phyloP scores from a whole-genome alignment of 164 flowering plant species.

The Vitis amurensis region DNA sequence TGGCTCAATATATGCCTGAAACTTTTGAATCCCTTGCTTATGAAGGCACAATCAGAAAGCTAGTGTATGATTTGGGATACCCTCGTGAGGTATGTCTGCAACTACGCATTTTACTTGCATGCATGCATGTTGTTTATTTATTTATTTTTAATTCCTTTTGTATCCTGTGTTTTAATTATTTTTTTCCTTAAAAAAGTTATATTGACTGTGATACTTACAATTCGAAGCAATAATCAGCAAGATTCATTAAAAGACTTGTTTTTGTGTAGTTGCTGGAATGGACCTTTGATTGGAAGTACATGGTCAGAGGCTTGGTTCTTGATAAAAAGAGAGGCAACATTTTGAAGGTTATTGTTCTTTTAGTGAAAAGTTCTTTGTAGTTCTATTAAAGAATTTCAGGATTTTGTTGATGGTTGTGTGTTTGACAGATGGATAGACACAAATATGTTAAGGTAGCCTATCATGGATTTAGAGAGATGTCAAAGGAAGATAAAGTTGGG shows the following conservation, averaged over 20 bases:
- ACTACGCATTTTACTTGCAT: too few species aligned
- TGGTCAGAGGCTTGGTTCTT: slow-evolving; percentile 97
- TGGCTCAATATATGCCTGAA: slow-evolving; percentile 95
- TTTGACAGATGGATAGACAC: slow-evolving; percentile 91
- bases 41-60: slow-evolving; percentile 78
- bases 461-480: slow-evolving; percentile 88
- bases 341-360: slow-evolving; percentile 61
- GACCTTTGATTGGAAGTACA: slow-evolving; percentile 95
- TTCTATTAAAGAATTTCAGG: too few species aligned
- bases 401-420: neutral
- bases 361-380: too few species aligned
- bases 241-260: slow-evolving; percentile 5
- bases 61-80: slow-evolving; percentile 85
- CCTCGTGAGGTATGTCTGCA: slow-evolving; percentile 70
- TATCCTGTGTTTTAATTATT: neutral
- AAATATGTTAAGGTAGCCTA: slow-evolving; percentile 98
- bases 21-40: slow-evolving; percentile 96
- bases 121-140: too few species aligned
- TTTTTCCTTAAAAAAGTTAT: neutral
- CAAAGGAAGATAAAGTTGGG: slow-evolving; percentile 90
- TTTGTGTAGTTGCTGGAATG: slow-evolving; percentile 73
- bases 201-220: neutral
- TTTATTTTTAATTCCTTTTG: neutral
- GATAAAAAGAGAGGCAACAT: slow-evolving; percentile 98
- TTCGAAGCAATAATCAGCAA: slow-evolving; percentile 1